These are phyloP conservation scores for Salicornia ramosissima DNA, from an alignment of 148 eudicot genomes.

Conservation along the genomic window DNA sequence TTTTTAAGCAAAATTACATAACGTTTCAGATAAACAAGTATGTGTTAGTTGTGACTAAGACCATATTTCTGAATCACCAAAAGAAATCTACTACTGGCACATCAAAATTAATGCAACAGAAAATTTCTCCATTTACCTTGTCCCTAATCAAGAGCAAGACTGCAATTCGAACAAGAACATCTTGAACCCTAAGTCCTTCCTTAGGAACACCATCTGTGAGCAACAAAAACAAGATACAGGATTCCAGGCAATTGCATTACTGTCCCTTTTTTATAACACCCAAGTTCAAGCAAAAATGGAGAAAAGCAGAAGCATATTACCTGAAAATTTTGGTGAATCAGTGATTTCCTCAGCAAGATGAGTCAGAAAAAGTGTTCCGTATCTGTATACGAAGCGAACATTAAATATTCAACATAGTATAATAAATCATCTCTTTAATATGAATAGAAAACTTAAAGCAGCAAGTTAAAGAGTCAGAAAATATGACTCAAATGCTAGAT, in stretches of 20 bases:
- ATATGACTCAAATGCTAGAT: too few species aligned
- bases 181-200: constrained; percentile 81
- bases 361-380: constrained; percentile 67
- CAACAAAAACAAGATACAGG: constrained; percentile 12
- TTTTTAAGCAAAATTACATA: too few species aligned
- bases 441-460: not conserved
- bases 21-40: too few species aligned
- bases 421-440: not conserved
- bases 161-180: constrained; percentile 83
- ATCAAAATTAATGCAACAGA: not conserved
- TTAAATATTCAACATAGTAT: not conserved
- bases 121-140: constrained; percentile 46
- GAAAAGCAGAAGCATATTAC: constrained; percentile 28
- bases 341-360: constrained; percentile 73
- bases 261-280: not conserved
- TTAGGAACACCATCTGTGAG: constrained; percentile 89
- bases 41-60: not conserved
- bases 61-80: not conserved
- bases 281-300: not conserved
- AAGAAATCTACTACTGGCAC: not conserved
- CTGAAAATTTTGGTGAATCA: constrained; percentile 79
- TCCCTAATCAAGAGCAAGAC: constrained; percentile 55
- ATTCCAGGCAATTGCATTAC: not conserved
- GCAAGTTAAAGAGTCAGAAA: not conserved
- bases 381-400: constrained; percentile 40